Evolutionary conservation across 768 basidiomycete species (phyloP).

Genomic region (Aureoboletus auriporus): DNA sequence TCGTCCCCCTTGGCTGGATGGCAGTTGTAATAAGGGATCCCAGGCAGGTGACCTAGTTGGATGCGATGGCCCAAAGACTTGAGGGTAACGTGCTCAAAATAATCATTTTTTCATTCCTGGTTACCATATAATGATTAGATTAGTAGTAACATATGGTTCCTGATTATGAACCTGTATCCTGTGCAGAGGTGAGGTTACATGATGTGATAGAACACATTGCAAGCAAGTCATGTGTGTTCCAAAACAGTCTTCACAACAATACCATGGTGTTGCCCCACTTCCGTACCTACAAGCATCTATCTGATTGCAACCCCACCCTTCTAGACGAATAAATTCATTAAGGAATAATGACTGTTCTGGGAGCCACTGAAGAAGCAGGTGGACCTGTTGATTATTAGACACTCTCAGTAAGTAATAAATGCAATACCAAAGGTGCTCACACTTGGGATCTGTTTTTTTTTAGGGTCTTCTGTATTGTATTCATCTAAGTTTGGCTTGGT

Average conservation of each 20-base stretch:
- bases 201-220: conserved; percentile 1
- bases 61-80: conserved; percentile 15
- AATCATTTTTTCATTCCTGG: conserved; percentile 17
- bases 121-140: not conserved
- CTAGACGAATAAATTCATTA: conserved; percentile 2
- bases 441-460: not conserved
- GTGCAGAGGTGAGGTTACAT: conserved; percentile 13
- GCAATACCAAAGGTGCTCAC: not conserved
- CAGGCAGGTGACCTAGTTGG: conserved; percentile 18
- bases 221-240: conserved; percentile 1
- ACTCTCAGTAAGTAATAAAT: not conserved
- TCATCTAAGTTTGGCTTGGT: not conserved
- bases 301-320: not conserved
- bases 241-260: conserved; percentile 11
- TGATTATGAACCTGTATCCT: conserved; percentile 7
- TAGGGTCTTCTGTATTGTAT: not conserved
- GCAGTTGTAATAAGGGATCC: conserved; percentile 3
- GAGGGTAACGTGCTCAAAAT: conserved; percentile 9
- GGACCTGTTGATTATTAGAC: not conserved
- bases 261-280: not conserved
- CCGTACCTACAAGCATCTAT: not conserved
- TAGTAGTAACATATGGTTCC: too few species aligned
- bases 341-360: not conserved
- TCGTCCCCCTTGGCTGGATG: not conserved
- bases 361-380: not conserved